Evolutionary conservation across 108 stramenopile genomes (phyloP), one percentile per base, ranked within the genome.

Genomic region (Epithemia pelagica): DNA sequence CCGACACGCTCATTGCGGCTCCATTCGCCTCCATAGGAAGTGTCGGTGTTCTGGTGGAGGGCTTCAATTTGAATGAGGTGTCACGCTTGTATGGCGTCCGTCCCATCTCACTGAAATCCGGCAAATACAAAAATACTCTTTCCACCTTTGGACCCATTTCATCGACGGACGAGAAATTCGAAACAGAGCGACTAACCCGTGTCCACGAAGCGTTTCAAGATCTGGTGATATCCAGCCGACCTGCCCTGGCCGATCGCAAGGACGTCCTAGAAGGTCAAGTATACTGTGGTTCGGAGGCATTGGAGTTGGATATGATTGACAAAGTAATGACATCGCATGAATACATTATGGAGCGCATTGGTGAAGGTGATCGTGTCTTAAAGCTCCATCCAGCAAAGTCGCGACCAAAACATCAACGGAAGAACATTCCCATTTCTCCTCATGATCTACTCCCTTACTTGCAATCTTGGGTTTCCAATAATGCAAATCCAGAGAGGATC

Each of bases 11-110:
- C 8, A 64, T 85, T 26, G 85, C 84, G 18, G 91, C 92, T 10
- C 89, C 89, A 20, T 94, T 94, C 83, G 88, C 92, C 27, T 69
- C 83, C 64, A 70, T 94, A 0, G 92, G 92, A 30, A 74, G 72
- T 19, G 84, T 94, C 32, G 92, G 92, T 21, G 92, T 94, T 0
- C 66, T 87, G 0, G 71, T 72, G 67, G 85, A 94, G 59, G 74
- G 71, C 8, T 65, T 94, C 30, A 94, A 94, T 56, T 67, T 91
- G 10, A 56, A 91, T 67, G 76, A 86, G 2, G 57, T 82, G 23
- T 62, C 89, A 54, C 59, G 77, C 30, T 72, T 77, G 58, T 80
- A 84, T 59, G 89, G 88, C 1, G 77, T 94, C 51, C 70, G 79
- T 55, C 82, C 87, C 0, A 30, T 89, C 22, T 65, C 78, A 1